These are phyloP conservation scores for Thamnidium elegans DNA, from an alignment of 192 early-diverging fungal species.

Conservation along the genomic window DNA sequence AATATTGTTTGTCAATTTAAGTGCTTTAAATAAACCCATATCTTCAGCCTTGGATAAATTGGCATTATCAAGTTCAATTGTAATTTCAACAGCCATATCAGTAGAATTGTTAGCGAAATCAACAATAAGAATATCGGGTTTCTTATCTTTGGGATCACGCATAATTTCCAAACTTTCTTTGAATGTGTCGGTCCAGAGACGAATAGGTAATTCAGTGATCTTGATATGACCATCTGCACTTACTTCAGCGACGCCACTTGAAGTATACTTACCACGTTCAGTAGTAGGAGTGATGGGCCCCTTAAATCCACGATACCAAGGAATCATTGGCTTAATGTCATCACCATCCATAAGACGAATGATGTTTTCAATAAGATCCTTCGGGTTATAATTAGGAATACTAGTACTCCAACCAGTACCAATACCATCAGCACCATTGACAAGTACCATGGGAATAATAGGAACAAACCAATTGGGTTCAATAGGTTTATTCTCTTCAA, in stretches of 20 bases:
- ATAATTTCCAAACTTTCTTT: constrained; percentile 74
- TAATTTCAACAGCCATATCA: constrained; percentile 62
- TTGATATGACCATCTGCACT: constrained; percentile 72
- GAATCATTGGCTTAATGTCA: constrained; percentile 69
- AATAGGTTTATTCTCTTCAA: constrained; percentile 86
- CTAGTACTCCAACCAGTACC: constrained; percentile 87
- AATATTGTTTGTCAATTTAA: constrained; percentile 73
- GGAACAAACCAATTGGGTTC: constrained; percentile 97
- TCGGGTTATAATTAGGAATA: constrained; percentile 86
- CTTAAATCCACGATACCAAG: constrained; percentile 94
- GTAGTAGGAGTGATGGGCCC: constrained; percentile 65
- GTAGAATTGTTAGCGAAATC: constrained; percentile 75
- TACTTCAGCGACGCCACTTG: constrained; percentile 67
- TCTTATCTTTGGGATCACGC: constrained; percentile 61
- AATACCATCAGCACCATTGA: constrained; percentile 94
- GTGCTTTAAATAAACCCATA: constrained; percentile 79
- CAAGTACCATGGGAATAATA: constrained; percentile 88
- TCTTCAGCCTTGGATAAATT: constrained; percentile 69
- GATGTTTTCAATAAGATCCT: constrained; percentile 86
- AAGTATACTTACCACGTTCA: constrained; percentile 56
- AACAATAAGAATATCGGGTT: constrained; percentile 57
- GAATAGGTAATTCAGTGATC: constrained; percentile 88
- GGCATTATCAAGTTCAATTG: constrained; percentile 58
- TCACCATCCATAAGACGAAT: constrained; percentile 74
- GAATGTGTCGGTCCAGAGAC: constrained; percentile 85